Conservation (phyloP, 2,329 filamentous ascomycete genomes). For the Nemania serpens region DNA sequence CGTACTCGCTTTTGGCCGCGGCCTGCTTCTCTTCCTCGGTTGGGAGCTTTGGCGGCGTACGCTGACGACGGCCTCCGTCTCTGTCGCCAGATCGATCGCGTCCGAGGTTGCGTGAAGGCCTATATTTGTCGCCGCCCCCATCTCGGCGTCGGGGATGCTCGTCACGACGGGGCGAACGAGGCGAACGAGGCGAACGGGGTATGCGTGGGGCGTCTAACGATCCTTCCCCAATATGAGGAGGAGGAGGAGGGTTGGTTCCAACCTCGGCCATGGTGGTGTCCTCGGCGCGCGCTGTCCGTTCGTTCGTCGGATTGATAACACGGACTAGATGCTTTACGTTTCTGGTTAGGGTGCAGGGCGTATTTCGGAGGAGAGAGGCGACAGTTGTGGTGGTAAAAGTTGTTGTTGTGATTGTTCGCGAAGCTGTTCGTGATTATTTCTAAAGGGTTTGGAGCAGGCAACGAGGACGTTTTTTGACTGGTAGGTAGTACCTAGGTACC, state of each 20-base stretch:
- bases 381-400: background rate
- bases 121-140: slow-evolving; percentile 55
- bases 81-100: slow-evolving; percentile 20
- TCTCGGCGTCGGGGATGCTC: slow-evolving; percentile 37
- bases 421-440: slow-evolving; percentile 12
- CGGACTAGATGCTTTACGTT: background rate
- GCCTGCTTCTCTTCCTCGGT: slow-evolving; percentile 86
- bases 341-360: background rate
- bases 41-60: slow-evolving; percentile 44
- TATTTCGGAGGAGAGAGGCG: background rate
- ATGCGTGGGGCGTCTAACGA: slow-evolving; percentile 35
- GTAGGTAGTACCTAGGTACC: background rate
- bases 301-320: slow-evolving; percentile 7
- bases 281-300: slow-evolving; percentile 7
- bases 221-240: slow-evolving; percentile 40
- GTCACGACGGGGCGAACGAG: slow-evolving; percentile 42
- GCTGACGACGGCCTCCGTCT: slow-evolving; percentile 29
- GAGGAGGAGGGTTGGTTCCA: slow-evolving; percentile 44
- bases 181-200: slow-evolving; percentile 42
- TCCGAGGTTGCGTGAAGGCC: slow-evolving; percentile 42
- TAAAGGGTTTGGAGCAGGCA: slow-evolving; percentile 4
- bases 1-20: slow-evolving; percentile 88
- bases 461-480: background rate
- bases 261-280: slow-evolving; percentile 50
- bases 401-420: slow-evolving; percentile 3